phyloP scores from a whole-genome alignment of 2,329 filamentous ascomycete genomes.

The Paraconiothyrium sp. region DNA sequence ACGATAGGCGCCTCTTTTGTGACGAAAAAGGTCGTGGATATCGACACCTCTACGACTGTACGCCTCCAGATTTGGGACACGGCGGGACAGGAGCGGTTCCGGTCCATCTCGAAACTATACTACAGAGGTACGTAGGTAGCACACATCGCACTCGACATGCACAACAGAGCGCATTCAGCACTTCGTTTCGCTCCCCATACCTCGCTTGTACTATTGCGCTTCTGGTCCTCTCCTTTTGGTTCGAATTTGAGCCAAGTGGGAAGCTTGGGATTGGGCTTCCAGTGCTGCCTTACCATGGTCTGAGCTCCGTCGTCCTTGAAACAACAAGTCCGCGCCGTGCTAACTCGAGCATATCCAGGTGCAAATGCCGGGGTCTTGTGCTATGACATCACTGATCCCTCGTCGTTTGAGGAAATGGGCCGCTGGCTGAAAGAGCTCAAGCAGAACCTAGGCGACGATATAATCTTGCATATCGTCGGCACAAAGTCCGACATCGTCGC shows the following conservation, averaged over 20 bases:
- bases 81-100: conserved; percentile 93
- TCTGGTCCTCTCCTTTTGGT: conserved; percentile 9
- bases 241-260: conserved; percentile 16
- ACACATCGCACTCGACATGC: not conserved
- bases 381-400: conserved; percentile 89
- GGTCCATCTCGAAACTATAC: conserved; percentile 93
- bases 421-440: conserved; percentile 88
- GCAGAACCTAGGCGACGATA: conserved; percentile 76
- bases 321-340: not conserved
- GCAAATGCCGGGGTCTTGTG: conserved; percentile 93
- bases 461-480: conserved; percentile 93
- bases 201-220: conserved; percentile 10
- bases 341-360: conserved; percentile 56
- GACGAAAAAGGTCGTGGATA: conserved; percentile 75
- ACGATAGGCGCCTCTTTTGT: conserved; percentile 65
- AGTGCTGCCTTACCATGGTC: conserved; percentile 11
- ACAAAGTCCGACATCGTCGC: conserved; percentile 83
- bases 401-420: conserved; percentile 91
- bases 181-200: not conserved
- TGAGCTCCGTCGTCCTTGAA: conserved; percentile 8
- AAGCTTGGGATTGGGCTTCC: not conserved
- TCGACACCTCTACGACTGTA: conserved; percentile 84
- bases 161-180: conserved; percentile 1
- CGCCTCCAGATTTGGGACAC: conserved; percentile 98
- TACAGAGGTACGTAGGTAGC: conserved; percentile 68